These are phyloP conservation scores for Neurospora intermedia DNA, from an alignment of 495 filamentous ascomycete species.

Conservation along the genomic window DNA sequence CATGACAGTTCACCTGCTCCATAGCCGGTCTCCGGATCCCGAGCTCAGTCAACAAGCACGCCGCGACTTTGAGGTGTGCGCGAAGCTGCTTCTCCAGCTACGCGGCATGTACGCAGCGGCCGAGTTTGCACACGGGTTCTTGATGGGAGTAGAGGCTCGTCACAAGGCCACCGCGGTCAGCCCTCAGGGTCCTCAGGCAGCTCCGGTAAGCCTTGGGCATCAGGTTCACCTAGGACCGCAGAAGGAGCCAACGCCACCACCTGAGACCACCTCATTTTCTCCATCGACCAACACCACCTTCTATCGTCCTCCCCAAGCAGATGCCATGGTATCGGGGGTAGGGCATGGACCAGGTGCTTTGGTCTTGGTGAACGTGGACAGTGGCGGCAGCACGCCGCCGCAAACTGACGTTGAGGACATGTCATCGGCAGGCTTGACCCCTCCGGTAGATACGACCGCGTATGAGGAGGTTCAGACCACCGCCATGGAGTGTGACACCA, in stretches of 20 bases:
- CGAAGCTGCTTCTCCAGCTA: constrained; percentile 70
- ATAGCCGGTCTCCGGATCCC: constrained; percentile 69
- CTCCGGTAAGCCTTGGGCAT: background rate
- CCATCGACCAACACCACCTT: background rate
- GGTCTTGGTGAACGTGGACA: background rate
- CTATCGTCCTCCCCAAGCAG: background rate
- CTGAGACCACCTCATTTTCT: background rate
- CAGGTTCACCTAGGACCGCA: background rate
- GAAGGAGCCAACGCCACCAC: background rate
- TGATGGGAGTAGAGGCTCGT: constrained; percentile 48
- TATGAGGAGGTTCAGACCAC: background rate
- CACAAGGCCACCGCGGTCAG: background rate
- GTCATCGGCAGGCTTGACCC: background rate
- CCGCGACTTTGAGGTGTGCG: constrained; percentile 73
- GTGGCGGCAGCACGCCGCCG: background rate
- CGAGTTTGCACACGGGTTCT: constrained; percentile 75
- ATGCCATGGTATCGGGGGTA: background rate
- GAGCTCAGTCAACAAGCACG: constrained; percentile 56
- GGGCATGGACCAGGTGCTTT: background rate
- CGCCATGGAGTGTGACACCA: background rate
- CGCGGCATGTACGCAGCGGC: constrained; percentile 79
- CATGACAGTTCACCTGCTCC: constrained; percentile 82
- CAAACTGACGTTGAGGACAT: background rate
- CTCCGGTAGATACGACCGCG: background rate
- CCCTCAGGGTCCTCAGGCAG: background rate